Conservation (phyloP, 139 green algal species). For the Desmodesmus armatus region DNA sequence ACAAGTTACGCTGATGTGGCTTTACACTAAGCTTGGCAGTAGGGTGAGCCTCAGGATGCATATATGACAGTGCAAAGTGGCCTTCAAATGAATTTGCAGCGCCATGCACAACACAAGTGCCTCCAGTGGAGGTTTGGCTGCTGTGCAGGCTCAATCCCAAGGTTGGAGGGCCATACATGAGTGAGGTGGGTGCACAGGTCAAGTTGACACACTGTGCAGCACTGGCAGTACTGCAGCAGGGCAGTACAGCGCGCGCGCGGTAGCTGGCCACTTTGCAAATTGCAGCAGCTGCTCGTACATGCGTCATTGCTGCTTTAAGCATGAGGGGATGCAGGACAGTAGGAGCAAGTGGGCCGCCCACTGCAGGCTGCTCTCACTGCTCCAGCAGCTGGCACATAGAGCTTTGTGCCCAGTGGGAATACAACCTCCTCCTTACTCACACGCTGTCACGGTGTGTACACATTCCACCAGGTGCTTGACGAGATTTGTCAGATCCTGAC, state of each 20-base stretch:
- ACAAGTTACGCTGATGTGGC: too few relatives aligned
- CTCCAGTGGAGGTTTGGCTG: neutral
- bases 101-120: neutral
- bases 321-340: neutral
- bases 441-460: too few relatives aligned
- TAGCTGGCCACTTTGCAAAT: neutral
- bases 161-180: constrained; percentile 51
- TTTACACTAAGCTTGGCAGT: too few relatives aligned
- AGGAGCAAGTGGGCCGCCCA: neutral
- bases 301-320: neutral
- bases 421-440: neutral
- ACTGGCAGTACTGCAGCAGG: neutral
- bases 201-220: neutral
- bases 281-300: neutral
- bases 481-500: constrained; percentile 67
- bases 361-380: neutral
- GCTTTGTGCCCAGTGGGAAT: neutral
- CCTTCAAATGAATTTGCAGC: neutral
- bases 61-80: too few relatives aligned
- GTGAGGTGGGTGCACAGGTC: constrained; percentile 38
- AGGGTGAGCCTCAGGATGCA: too few relatives aligned
- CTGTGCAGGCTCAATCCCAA: constrained; percentile 58
- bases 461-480: constrained; percentile 48
- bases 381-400: neutral
- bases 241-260: neutral